phyloP scores from a whole-genome alignment of 805 yeast species.

The Candida germanica region DNA sequence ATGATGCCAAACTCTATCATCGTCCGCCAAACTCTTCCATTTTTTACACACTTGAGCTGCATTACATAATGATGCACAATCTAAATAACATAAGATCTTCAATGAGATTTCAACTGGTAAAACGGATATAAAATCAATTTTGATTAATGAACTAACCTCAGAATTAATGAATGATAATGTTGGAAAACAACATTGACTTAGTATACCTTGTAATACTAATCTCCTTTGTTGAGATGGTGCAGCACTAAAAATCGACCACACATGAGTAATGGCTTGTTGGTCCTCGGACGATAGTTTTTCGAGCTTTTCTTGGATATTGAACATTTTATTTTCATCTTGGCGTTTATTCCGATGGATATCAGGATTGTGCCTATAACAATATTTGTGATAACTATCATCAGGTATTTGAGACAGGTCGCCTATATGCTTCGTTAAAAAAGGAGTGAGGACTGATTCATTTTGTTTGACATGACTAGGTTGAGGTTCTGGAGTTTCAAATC shows the following conservation, averaged over 20 bases:
- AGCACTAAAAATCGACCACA: constrained; percentile 80
- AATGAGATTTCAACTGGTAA: constrained; percentile 84
- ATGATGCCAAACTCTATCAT: constrained; percentile 96
- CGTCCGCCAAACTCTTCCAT: constrained; percentile 91
- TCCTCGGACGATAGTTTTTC: constrained; percentile 66
- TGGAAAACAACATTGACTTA: constrained; percentile 92
- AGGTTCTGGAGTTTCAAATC: constrained; percentile 7
- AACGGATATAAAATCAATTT: constrained; percentile 83
- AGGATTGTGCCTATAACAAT: constrained; percentile 93
- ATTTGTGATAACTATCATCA: constrained; percentile 57
- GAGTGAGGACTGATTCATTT: constrained; percentile 31
- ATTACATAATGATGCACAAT: constrained; percentile 87
- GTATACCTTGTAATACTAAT: constrained; percentile 75
- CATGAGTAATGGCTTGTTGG: constrained; percentile 72
- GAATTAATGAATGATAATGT: constrained; percentile 83
- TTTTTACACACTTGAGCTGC: constrained; percentile 89
- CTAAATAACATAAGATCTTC: constrained; percentile 83
- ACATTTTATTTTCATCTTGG: constrained; percentile 63
- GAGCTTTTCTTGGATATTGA: constrained; percentile 54
- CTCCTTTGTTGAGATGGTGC: constrained; percentile 69
- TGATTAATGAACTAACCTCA: constrained; percentile 73
- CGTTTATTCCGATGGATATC: constrained; percentile 70
- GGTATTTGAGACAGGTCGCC: constrained; percentile 42
- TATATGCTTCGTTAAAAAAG: constrained; percentile 40
- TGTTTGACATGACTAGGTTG: constrained; percentile 13